Percentiles rank a stretch among this genome's conserved stretches.
Evolutionary conservation across 495 filamentous ascomycete genomes (phyloP).

Genomic region (Lentithecium fluviatile): DNA sequence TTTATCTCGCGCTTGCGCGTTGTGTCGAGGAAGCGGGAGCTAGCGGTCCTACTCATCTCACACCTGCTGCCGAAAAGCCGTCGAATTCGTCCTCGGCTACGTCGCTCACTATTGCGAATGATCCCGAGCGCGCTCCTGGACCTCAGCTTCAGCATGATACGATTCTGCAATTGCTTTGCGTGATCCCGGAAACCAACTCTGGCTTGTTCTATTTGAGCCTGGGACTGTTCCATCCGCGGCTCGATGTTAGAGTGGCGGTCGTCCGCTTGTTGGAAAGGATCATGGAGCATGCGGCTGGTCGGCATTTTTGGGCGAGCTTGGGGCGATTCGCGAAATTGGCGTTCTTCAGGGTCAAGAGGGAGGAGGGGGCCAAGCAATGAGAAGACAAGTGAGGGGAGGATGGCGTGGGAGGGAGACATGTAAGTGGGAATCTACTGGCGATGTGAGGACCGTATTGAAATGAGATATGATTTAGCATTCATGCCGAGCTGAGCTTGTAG

Average conservation of each 20-base stretch:
- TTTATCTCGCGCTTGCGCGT: conserved; percentile 77
- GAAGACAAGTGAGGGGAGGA: no score
- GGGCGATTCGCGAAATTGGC: conserved; percentile 85
- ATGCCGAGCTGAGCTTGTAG: no score
- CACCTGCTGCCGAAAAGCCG: conserved; percentile 20
- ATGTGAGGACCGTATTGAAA: no score
- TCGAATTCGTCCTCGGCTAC: conserved; percentile 10
- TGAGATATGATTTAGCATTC: no score
- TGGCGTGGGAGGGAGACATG: no score
- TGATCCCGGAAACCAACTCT: conserved; percentile 80
- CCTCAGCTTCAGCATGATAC: conserved; percentile 64
- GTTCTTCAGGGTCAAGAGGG: conserved; percentile 46
- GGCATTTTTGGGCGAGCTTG: conserved; percentile 86
- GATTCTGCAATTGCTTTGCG: conserved; percentile 81
- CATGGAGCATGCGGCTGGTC: conserved; percentile 79
- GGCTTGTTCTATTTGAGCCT: conserved; percentile 90
- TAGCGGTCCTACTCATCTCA: background rate
- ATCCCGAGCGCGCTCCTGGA: conserved; percentile 7
- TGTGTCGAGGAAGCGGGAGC: conserved; percentile 59
- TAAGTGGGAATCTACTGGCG: no score
- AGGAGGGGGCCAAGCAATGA: conserved; percentile 29
- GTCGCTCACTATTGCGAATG: background rate
- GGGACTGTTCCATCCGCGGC: conserved; percentile 88
- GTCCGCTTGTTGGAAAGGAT: conserved; percentile 82
- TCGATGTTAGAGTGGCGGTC: conserved; percentile 71